Percentiles rank a stretch among this genome's conserved stretches.
phyloP scores from a whole-genome alignment of 1,284 basidiomycete species.

The Fomitopsis betulina region DNA sequence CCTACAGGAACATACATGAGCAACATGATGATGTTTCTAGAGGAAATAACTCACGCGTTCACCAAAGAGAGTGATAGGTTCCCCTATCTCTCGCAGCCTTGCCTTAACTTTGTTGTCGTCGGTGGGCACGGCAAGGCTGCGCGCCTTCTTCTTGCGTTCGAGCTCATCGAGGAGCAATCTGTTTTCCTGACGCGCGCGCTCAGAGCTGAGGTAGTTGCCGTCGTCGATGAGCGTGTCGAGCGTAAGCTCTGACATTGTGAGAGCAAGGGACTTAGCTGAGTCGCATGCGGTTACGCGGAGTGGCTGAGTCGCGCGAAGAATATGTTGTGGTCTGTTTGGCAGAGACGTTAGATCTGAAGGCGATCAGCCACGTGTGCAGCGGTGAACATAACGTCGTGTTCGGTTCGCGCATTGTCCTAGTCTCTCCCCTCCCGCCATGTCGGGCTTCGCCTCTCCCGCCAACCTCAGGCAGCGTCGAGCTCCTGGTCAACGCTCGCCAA shows the following conservation, averaged over 20 bases:
- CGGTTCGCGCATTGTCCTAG: background rate
- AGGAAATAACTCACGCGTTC: conserved; percentile 68
- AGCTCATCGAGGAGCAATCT: conserved; percentile 85
- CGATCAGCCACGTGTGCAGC: conserved; percentile 1
- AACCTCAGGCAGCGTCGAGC: background rate
- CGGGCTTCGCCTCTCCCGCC: conserved; percentile 1
- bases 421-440: conserved; percentile 4
- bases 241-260: conserved; percentile 63
- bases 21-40: background rate
- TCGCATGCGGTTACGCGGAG: background rate
- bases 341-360: conserved; percentile 10
- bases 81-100: conserved; percentile 86
- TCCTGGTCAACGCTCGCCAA: background rate
- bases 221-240: conserved; percentile 72
- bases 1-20: conserved; percentile 35
- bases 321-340: conserved; percentile 11
- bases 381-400: background rate
- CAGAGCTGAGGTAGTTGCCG: conserved; percentile 66
- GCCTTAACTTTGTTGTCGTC: conserved; percentile 92
- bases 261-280: background rate
- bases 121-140: conserved; percentile 92
- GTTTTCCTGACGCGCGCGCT: conserved; percentile 71
- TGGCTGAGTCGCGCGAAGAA: background rate
- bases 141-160: conserved; percentile 93
- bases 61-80: conserved; percentile 96